Evolutionary conservation across 2,329 filamentous ascomycete species (phyloP), one percentile per base, ranked within the genome.

Genomic region (Lecanicillium sp.): DNA sequence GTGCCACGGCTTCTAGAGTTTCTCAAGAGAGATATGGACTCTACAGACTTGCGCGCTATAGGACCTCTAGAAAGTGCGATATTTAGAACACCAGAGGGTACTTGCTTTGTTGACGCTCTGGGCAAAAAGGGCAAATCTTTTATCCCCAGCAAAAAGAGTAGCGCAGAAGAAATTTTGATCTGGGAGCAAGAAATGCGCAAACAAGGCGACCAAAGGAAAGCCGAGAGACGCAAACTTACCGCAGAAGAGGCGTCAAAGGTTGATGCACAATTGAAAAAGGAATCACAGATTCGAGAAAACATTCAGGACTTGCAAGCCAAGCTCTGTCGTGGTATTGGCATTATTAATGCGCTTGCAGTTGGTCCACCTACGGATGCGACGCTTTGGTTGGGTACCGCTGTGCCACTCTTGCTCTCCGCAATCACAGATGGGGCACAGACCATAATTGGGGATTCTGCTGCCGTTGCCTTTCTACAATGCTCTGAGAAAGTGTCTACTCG

Each of bases 101-200:
- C 83, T 2, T 75, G 81, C 12, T 97, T 94, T 51, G 73, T 98
- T 15, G 92, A 98, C 60, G 86, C 97, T 1, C 72, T 98, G 5
- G 86, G 84, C 25, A 89, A 87, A 56, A 94, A 94, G 57, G 68
- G 79, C 2, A 77, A 79, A 42, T 77, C 77, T 44, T 67, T 71
- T 28, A 65, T 83, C 3, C 79, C 87, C 3, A 83, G 88, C 62
- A 97, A 95, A 64, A 95, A 87, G 52, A 82, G 79, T 35, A 96
- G 94, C 58, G 92, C 97, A 57, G 95, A 96, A 52, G 87, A 98
- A 51, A 94, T 87, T 2, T 63, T 96, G 29, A 96, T 95, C 61
- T 98, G 94, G 92, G 92, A 98, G 61, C 84, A 90, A 57, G 92
- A 98, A 47, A 71, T 98, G 7, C 75, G 89, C 41, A 74, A 79